Evolutionary conservation across 2,329 filamentous ascomycete genomes (phyloP).

Genomic region (Sphaceloma murrayae): DNA sequence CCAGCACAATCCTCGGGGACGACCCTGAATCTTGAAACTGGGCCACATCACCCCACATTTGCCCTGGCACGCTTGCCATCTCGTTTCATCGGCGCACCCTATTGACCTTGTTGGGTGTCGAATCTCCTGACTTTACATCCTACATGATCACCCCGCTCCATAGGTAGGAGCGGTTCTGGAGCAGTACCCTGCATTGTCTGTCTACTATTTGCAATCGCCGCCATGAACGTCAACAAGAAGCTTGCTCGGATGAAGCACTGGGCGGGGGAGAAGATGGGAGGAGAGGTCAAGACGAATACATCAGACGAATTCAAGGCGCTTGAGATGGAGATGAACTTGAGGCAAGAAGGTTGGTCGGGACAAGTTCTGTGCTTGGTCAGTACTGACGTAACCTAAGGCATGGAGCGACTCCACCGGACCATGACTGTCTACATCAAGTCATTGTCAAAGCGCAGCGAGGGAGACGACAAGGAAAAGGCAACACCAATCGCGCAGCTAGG

Average conservation of each 20-base stretch:
- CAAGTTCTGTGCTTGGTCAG: background rate
- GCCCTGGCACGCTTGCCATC: background rate
- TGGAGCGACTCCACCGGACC: conserved; percentile 79
- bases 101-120: conserved; percentile 5
- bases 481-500: conserved; percentile 72
- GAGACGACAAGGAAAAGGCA: conserved; percentile 80
- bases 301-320: conserved; percentile 86
- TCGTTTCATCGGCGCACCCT: conserved; percentile 13
- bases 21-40: conserved; percentile 6
- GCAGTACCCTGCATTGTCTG: background rate
- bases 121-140: background rate
- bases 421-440: conserved; percentile 84
- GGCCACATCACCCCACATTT: conserved; percentile 11
- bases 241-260: conserved; percentile 95
- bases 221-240: conserved; percentile 64
- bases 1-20: conserved; percentile 7
- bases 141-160: background rate
- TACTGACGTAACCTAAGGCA: conserved; percentile 46
- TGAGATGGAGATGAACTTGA: conserved; percentile 80
- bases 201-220: conserved; percentile 18
- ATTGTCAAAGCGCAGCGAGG: conserved; percentile 71
- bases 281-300: conserved; percentile 74
- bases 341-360: conserved; percentile 62
- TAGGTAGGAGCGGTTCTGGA: background rate
- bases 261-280: conserved; percentile 93